phyloP scores from a whole-genome alignment of 1,284 basidiomycete genomes.

The Ceratobasidium sp. region DNA sequence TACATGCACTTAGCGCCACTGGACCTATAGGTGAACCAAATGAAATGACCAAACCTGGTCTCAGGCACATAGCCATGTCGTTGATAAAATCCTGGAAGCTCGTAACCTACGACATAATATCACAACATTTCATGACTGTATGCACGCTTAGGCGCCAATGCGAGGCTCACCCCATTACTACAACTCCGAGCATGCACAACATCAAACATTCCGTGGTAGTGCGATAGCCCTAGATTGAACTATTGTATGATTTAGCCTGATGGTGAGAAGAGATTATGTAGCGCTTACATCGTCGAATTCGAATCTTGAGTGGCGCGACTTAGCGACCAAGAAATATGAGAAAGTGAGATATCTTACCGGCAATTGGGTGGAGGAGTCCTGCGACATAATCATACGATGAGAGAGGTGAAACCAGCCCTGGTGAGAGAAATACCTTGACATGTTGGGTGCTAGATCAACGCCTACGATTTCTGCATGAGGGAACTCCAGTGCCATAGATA shows the following conservation, averaged over 20 bases:
- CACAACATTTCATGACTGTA: neutral
- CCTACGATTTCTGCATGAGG: slow-evolving; percentile 43
- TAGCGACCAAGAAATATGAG: neutral
- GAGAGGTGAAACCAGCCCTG: neutral
- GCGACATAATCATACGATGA: neutral
- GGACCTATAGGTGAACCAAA: neutral
- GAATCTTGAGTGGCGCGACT: slow-evolving; percentile 36
- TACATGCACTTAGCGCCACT: no score
- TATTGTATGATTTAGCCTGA: neutral
- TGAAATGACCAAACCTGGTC: slow-evolving; percentile 14
- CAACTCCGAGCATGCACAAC: slow-evolving; percentile 42
- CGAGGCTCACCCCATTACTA: slow-evolving; percentile 31
- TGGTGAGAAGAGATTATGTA: neutral
- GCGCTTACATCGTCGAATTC: slow-evolving; percentile 44
- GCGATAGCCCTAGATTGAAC: slow-evolving; percentile 39
- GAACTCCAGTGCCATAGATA: slow-evolving; percentile 43
- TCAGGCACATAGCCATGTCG: slow-evolving; percentile 41
- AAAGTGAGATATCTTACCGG: slow-evolving; percentile 21
- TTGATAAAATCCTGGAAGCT: slow-evolving; percentile 35
- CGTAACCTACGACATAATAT: slow-evolving; percentile 12
- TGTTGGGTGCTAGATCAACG: slow-evolving; percentile 42
- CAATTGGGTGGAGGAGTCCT: slow-evolving; percentile 35
- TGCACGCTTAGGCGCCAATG: no score
- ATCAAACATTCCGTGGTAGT: slow-evolving; percentile 45
- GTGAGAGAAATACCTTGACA: neutral